Evolutionary conservation across 768 basidiomycete genomes (phyloP).

Genomic region (Leucosporidium creatinivorum): DNA sequence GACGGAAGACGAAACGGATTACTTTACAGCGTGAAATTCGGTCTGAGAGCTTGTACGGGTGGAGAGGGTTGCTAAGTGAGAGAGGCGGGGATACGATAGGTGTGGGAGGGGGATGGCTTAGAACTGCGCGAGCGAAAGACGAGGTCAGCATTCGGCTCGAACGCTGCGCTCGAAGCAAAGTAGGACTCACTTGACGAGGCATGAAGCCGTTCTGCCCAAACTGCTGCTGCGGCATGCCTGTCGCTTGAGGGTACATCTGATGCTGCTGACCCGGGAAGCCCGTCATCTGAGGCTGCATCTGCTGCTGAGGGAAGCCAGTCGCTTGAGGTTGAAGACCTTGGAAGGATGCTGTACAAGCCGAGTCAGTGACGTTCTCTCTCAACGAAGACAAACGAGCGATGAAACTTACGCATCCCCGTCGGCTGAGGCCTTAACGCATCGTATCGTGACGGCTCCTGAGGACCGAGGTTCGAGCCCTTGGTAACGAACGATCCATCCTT

Average conservation of each 20-base stretch:
- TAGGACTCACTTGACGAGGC: too few relatives aligned
- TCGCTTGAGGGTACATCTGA: neutral
- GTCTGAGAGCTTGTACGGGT: too few relatives aligned
- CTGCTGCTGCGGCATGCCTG: neutral
- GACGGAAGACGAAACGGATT: too few relatives aligned
- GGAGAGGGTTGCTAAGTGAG: too few relatives aligned
- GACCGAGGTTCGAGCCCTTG: slow-evolving; percentile 39
- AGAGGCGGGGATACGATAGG: too few relatives aligned
- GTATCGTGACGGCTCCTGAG: slow-evolving; percentile 37
- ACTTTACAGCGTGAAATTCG: too few relatives aligned
- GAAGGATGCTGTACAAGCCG: neutral
- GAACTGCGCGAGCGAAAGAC: neutral
- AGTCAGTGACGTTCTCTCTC: neutral
- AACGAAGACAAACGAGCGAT: neutral
- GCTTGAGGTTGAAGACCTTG: slow-evolving; percentile 28
- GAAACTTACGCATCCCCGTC: slow-evolving; percentile 34
- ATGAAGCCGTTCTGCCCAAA: neutral
- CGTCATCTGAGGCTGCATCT: slow-evolving; percentile 1
- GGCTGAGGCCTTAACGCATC: slow-evolving; percentile 40
- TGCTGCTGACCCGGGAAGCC: neutral
- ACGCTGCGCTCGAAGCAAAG: too few relatives aligned
- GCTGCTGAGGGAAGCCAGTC: slow-evolving; percentile 37
- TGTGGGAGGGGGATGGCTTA: neutral
- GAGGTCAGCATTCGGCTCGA: neutral
- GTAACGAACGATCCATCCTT: slow-evolving; percentile 41